phyloP scores from a whole-genome alignment of 305 asterid genomes.

The Solanum hybrid region DNA sequence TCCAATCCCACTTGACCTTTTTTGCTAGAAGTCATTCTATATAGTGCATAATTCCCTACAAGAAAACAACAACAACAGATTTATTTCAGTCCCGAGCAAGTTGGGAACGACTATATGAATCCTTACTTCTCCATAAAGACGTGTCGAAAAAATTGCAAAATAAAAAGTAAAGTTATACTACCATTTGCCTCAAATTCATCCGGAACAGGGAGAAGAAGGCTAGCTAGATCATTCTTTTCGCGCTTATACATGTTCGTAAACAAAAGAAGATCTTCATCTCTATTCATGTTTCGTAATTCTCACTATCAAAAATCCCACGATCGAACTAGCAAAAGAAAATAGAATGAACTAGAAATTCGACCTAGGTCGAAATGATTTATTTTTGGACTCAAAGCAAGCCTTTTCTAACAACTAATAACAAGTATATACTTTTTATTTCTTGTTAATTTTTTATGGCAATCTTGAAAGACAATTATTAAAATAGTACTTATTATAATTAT shows the following conservation, averaged over 20 bases:
- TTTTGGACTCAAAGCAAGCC: neutral
- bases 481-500: neutral
- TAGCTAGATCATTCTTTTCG: constrained; percentile 33
- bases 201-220: constrained; percentile 55
- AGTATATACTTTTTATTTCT: neutral
- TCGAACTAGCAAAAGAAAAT: neutral
- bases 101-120: neutral
- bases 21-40: constrained; percentile 41
- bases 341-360: neutral
- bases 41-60: constrained; percentile 45
- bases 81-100: neutral
- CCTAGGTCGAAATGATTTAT: neutral
- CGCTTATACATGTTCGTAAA: constrained; percentile 52
- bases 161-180: constrained; percentile 16
- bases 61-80: neutral
- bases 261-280: constrained; percentile 59
- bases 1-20: constrained; percentile 24
- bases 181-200: constrained; percentile 56
- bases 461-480: neutral
- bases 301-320: neutral
- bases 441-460: neutral
- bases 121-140: neutral
- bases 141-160: neutral
- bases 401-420: neutral
- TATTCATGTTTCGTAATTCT: neutral